phyloP scores from a whole-genome alignment of 805 yeast genomes.

The Vanderwaltozyma polyspora region DNA sequence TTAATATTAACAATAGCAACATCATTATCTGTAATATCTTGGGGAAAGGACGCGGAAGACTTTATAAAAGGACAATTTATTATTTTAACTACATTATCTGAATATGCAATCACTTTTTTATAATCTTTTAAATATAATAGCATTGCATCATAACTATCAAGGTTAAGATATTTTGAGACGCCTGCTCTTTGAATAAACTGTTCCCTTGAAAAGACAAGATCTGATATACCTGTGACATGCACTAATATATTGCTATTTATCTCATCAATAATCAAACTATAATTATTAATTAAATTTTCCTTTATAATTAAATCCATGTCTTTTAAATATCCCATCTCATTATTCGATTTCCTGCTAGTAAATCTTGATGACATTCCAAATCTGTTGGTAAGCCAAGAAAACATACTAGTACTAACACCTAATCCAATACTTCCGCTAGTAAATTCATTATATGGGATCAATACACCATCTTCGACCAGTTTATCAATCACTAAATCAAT shows the following conservation, averaged over 20 bases:
- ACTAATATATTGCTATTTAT: conserved; percentile 10
- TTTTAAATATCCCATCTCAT: conserved; percentile 12
- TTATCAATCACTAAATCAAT: conserved; percentile 28
- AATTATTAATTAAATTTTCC: conserved; percentile 7
- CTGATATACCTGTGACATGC: conserved; percentile 13
- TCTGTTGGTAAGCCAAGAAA: background rate
- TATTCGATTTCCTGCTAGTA: conserved; percentile 1
- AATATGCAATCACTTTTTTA: conserved; percentile 7
- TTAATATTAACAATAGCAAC: conserved; percentile 26
- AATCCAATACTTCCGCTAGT: too few species aligned
- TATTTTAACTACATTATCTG: conserved; percentile 13
- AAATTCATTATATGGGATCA: conserved; percentile 14
- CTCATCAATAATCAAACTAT: conserved; percentile 3
- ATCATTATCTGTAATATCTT: conserved; percentile 27
- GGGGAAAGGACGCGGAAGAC: conserved; percentile 7
- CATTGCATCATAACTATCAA: conserved; percentile 9
- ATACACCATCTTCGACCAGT: conserved; percentile 19
- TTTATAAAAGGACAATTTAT: conserved; percentile 10
- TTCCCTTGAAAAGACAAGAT: conserved; percentile 11
- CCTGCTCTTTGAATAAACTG: conserved; percentile 12
- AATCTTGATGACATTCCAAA: background rate
- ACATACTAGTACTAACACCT: too few species aligned
- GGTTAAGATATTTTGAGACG: conserved; percentile 2
- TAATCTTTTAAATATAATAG: conserved; percentile 12
- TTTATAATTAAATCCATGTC: conserved; percentile 9